Percentiles rank a stretch among this genome's conserved stretches.
These are phyloP conservation scores for Venturia carpophila DNA, from an alignment of 2,329 filamentous ascomycete genomes.

Conservation along the genomic window DNA sequence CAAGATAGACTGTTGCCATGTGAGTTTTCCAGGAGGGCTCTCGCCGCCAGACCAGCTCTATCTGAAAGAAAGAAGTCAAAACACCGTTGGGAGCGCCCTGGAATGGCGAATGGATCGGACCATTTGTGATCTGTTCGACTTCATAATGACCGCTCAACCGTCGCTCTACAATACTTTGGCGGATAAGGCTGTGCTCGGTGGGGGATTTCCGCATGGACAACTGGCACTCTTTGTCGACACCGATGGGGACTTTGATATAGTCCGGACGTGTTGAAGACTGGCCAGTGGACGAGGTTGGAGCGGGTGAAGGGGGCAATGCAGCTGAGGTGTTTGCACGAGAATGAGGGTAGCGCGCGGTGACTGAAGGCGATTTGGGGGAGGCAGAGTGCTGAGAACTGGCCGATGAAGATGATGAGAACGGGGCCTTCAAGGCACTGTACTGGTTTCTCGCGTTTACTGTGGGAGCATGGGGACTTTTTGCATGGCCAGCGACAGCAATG, in stretches of 20 bases:
- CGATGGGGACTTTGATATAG: neutral
- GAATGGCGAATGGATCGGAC: neutral
- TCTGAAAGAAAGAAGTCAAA: neutral
- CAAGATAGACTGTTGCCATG: neutral
- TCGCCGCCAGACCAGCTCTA: neutral
- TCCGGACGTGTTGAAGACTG: neutral
- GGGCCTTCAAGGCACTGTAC: neutral
- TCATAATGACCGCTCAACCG: neutral
- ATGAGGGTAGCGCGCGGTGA: neutral
- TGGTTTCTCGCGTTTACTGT: neutral
- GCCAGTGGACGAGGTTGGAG: neutral
- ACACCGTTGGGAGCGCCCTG: neutral
- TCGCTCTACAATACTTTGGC: neutral
- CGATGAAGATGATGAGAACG: neutral
- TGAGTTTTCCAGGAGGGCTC: neutral
- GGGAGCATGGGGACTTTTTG: neutral
- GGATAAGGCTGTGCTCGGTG: neutral
- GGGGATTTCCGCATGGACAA: neutral
- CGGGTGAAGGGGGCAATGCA: neutral
- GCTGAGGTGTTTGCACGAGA: neutral
- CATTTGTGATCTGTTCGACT: neutral
- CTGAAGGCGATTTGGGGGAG: neutral
- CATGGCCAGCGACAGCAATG: neutral
- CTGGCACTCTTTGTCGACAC: neutral
- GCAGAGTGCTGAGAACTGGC: constrained; percentile 1